Evolutionary conservation across 768 basidiomycete species (phyloP).

Genomic region (Russula ochroleuca): DNA sequence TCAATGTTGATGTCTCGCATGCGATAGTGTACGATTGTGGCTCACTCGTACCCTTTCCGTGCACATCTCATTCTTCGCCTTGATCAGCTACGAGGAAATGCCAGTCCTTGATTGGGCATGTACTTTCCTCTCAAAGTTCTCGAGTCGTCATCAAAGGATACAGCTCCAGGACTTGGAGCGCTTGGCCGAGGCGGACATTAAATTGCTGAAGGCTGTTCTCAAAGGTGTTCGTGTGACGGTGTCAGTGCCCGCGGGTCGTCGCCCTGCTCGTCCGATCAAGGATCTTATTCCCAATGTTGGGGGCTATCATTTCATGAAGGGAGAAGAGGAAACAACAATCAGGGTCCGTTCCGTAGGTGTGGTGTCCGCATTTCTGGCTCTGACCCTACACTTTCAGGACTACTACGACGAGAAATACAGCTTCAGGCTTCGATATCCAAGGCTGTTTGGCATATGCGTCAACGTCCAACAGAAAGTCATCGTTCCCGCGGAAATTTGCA

Average conservation of each 20-base stretch:
- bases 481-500: slow-evolving; percentile 25
- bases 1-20: slow-evolving; percentile 25
- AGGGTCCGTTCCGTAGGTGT: slow-evolving; percentile 4
- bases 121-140: slow-evolving; percentile 17
- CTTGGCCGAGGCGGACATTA: background rate
- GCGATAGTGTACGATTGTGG: slow-evolving; percentile 12
- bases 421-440: slow-evolving; percentile 14
- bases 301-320: slow-evolving; percentile 15
- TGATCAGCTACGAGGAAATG: slow-evolving; percentile 20
- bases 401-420: slow-evolving; percentile 20
- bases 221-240: slow-evolving; percentile 20
- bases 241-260: slow-evolving; percentile 9
- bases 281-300: slow-evolving; percentile 16
- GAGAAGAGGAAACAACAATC: slow-evolving; percentile 17
- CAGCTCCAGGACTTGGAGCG: slow-evolving; percentile 15
- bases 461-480: slow-evolving; percentile 14
- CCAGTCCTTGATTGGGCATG: slow-evolving; percentile 23
- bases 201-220: slow-evolving; percentile 15
- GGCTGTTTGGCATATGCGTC: slow-evolving; percentile 22
- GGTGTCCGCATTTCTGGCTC: background rate
- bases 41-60: background rate
- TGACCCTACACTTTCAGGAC: slow-evolving; percentile 4
- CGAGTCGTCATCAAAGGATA: background rate
- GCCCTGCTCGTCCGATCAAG: slow-evolving; percentile 23
- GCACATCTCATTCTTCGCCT: background rate